A percentile compares a stretch with the other conserved stretches of the same genome.
Conservation (phyloP, 495 filamentous ascomycete species). For the Daldinia caldariorum region DNA sequence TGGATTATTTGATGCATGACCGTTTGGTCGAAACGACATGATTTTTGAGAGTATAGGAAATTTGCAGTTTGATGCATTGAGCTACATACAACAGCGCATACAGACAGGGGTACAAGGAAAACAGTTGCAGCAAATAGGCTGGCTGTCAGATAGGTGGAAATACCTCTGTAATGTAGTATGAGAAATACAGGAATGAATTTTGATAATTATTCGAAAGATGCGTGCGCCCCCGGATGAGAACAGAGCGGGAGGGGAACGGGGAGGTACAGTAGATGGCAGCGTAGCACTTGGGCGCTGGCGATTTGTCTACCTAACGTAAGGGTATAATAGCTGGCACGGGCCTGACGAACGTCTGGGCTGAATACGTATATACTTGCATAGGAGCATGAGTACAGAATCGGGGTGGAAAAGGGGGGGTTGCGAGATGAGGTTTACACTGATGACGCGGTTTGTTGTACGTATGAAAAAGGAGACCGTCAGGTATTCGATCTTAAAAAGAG, state of each 20-base stretch:
- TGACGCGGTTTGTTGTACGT: slow-evolving; percentile 22
- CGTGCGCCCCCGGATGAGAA: not conserved
- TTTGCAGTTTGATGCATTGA: slow-evolving; percentile 10
- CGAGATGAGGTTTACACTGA: not conserved
- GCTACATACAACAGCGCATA: slow-evolving; percentile 1
- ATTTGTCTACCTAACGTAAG: not conserved
- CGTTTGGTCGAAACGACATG: slow-evolving; percentile 2
- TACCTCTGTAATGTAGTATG: slow-evolving; percentile 4
- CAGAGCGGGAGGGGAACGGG: not conserved
- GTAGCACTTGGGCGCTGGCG: not conserved
- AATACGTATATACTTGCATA: not conserved
- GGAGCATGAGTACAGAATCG: not conserved
- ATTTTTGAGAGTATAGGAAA: slow-evolving; percentile 24
- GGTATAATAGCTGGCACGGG: not conserved
- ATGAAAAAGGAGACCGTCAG: not conserved
- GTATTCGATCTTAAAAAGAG: not conserved
- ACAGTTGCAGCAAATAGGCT: not conserved
- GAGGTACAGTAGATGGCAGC: not conserved
- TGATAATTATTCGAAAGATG: not conserved
- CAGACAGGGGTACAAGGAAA: not conserved
- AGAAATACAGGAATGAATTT: slow-evolving; percentile 4
- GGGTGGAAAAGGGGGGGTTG: not conserved
- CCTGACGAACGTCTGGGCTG: not conserved
- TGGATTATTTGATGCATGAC: slow-evolving; percentile 17
- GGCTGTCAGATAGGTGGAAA: not conserved